These are phyloP conservation scores for Paraphaeosphaeria sporulosa DNA, from an alignment of 2,329 filamentous ascomycete species.

Conservation along the genomic window DNA sequence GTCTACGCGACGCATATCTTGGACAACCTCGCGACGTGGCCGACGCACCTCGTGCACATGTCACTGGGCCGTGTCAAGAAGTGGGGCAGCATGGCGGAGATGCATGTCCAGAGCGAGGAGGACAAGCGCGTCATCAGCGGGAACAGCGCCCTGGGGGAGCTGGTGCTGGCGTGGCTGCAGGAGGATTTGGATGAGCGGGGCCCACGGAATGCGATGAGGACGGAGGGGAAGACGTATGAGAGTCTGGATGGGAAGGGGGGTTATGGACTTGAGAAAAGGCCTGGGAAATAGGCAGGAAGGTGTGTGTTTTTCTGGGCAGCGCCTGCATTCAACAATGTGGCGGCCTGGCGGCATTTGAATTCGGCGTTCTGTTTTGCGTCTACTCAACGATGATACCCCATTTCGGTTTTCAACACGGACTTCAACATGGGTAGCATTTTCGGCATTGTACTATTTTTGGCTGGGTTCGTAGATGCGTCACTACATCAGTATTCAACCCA, in stretches of 20 bases:
- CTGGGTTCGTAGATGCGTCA: no score
- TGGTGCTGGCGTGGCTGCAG: constrained; percentile 87
- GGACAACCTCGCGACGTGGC: constrained; percentile 94
- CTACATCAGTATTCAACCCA: no score
- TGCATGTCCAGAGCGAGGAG: constrained; percentile 54
- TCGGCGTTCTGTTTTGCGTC: constrained; percentile 36
- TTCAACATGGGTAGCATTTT: constrained; percentile 34
- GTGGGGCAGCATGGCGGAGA: constrained; percentile 77
- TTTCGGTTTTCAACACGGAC: constrained; percentile 41
- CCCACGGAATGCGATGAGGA: constrained; percentile 69
- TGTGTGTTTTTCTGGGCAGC: background rate
- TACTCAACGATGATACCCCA: constrained; percentile 49
- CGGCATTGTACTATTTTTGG: background rate
- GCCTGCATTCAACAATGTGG: constrained; percentile 15
- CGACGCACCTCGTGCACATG: constrained; percentile 96
- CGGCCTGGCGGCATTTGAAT: constrained; percentile 18
- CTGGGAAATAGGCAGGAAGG: background rate
- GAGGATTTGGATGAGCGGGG: constrained; percentile 81
- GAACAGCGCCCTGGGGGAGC: constrained; percentile 84
- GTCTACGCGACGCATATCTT: constrained; percentile 98
- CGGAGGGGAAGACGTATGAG: constrained; percentile 71
- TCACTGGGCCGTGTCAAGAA: constrained; percentile 86
- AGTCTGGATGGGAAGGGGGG: constrained; percentile 67
- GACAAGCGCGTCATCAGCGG: constrained; percentile 58
- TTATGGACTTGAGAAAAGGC: constrained; percentile 66